phyloP scores from a whole-genome alignment of 305 asterid genomes.

The Fraxinus platypoda region DNA sequence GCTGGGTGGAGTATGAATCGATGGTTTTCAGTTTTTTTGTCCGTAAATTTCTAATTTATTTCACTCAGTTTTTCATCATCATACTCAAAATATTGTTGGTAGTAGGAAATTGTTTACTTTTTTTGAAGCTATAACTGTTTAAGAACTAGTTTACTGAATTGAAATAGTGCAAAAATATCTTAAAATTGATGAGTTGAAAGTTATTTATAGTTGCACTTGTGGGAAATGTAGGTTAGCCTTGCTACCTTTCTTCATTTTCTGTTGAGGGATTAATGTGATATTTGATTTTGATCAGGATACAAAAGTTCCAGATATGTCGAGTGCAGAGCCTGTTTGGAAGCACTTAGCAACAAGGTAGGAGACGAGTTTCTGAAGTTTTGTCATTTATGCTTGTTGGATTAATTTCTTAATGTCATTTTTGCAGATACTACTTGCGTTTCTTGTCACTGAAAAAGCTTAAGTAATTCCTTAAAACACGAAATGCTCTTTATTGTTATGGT shows the following conservation, averaged over 20 bases:
- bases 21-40: background rate
- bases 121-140: background rate
- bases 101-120: background rate
- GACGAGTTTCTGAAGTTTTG: conserved; percentile 1
- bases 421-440: background rate
- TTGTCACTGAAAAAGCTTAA: background rate
- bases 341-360: conserved; percentile 19
- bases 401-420: background rate
- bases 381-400: background rate
- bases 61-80: background rate
- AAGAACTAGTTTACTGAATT: background rate
- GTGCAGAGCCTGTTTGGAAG: background rate
- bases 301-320: conserved; percentile 14
- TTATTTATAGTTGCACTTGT: background rate
- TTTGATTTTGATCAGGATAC: conserved; percentile 26
- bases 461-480: background rate
- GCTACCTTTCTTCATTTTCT: background rate
- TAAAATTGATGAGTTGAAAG: background rate
- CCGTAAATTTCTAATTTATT: background rate
- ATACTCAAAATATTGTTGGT: background rate
- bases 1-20: background rate
- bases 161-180: background rate
- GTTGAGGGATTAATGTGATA: conserved; percentile 1
- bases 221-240: background rate
- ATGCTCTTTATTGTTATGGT: background rate